phyloP scores from a whole-genome alignment of 768 basidiomycete species.

The Stropharia rugosoannulata region DNA sequence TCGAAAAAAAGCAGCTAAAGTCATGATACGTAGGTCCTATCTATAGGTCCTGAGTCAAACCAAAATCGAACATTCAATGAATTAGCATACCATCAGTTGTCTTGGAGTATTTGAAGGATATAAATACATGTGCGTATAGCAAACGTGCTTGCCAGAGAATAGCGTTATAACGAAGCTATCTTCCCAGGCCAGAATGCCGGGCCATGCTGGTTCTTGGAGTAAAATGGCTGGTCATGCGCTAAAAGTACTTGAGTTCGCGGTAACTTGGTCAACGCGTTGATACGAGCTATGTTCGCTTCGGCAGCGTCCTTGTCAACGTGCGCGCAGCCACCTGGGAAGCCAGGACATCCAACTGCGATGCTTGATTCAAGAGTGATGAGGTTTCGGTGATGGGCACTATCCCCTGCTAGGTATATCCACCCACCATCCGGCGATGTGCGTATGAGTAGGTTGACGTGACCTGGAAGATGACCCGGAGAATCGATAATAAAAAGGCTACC shows the following conservation, averaged over 20 bases:
- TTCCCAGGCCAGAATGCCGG: constrained; percentile 25
- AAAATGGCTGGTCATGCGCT: constrained; percentile 57
- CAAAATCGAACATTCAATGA: no score
- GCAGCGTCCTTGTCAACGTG: constrained; percentile 44
- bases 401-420: constrained; percentile 57
- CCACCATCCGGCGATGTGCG: constrained; percentile 52
- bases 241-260: constrained; percentile 46
- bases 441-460: constrained; percentile 53
- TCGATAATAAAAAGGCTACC: constrained; percentile 60
- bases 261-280: constrained; percentile 35
- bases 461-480: constrained; percentile 54
- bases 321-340: constrained; percentile 32
- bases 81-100: no score
- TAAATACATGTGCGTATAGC: no score
- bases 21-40: no score
- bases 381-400: constrained; percentile 56
- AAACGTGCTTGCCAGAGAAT: background rate
- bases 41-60: no score
- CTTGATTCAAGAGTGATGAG: constrained; percentile 44
- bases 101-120: no score
- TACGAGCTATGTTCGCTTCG: constrained; percentile 37
- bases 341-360: constrained; percentile 33
- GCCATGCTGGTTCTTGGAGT: constrained; percentile 41
- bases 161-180: constrained; percentile 9
- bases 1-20: no score